These are phyloP conservation scores for Leccinum ochraceum DNA, from an alignment of 768 basidiomycete genomes.

Conservation along the genomic window DNA sequence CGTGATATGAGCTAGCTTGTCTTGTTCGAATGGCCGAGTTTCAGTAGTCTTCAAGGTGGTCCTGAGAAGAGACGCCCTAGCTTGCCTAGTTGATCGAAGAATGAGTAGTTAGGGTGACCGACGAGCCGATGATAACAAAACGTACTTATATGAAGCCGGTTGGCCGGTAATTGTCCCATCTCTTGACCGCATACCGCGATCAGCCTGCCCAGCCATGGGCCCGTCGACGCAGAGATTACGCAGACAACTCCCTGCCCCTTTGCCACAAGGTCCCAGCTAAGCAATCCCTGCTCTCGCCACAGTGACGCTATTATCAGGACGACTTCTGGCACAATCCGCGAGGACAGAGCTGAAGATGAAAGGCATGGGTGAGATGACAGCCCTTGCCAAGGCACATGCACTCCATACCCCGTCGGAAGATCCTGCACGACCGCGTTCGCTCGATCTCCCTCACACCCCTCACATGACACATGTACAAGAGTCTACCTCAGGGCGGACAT, in stretches of 20 bases:
- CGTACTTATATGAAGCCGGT: constrained; percentile 20
- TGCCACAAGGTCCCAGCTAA: not conserved
- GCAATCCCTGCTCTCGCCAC: too few relatives aligned
- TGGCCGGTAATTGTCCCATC: not conserved
- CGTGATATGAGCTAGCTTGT: too few relatives aligned
- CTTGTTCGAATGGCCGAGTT: too few relatives aligned
- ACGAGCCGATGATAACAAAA: constrained; percentile 8
- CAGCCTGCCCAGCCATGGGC: constrained; percentile 29
- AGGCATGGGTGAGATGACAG: constrained; percentile 42
- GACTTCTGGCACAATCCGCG: too few relatives aligned
- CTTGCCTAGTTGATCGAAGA: constrained; percentile 7
- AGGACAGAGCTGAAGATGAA: too few relatives aligned
- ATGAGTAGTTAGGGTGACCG: not conserved
- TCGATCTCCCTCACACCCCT: constrained; percentile 81
- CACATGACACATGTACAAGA: constrained; percentile 82
- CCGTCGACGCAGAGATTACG: constrained; percentile 30
- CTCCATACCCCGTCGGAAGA: constrained; percentile 57
- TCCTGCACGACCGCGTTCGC: constrained; percentile 51
- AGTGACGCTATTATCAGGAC: too few relatives aligned
- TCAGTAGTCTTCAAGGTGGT: too few relatives aligned
- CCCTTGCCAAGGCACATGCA: constrained; percentile 61
- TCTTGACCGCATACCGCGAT: constrained; percentile 28
- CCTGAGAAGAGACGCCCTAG: not conserved
- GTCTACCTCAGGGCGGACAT: constrained; percentile 87
- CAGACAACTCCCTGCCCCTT: constrained; percentile 4